Conservation (phyloP, 495 filamentous ascomycete genomes). For the Bombardia bombarda region DNA sequence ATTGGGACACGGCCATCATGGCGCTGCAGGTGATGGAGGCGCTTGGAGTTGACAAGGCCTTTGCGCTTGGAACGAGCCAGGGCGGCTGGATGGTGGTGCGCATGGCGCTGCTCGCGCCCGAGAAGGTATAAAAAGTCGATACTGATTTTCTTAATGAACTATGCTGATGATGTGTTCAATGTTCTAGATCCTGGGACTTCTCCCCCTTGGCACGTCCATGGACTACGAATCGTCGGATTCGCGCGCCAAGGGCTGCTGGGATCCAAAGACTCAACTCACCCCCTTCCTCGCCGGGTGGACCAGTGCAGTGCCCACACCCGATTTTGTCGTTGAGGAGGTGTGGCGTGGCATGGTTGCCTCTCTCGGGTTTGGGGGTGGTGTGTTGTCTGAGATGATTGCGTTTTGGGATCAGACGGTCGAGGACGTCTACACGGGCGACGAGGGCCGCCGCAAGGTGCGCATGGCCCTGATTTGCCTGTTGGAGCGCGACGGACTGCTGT, state of each 20-base stretch:
- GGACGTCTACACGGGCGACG: slow-evolving; percentile 48
- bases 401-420: slow-evolving; percentile 50
- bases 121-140: too few relatives aligned
- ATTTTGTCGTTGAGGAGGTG: slow-evolving; percentile 47
- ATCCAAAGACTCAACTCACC: slow-evolving; percentile 34
- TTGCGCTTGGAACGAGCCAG: slow-evolving; percentile 53
- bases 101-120: slow-evolving; percentile 53
- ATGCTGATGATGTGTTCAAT: too few relatives aligned
- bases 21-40: slow-evolving; percentile 38
- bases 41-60: slow-evolving; percentile 48
- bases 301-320: slow-evolving; percentile 29
- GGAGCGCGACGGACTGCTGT: slow-evolving; percentile 51
- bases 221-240: slow-evolving; percentile 51
- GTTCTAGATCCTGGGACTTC: slow-evolving; percentile 50
- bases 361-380: slow-evolving; percentile 47
- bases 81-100: slow-evolving; percentile 53
- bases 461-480: slow-evolving; percentile 51
- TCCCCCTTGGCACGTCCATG: slow-evolving; percentile 57
- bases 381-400: slow-evolving; percentile 26
- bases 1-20: slow-evolving; percentile 48
- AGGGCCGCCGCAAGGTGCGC: slow-evolving; percentile 44
- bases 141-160: too few relatives aligned
- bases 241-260: slow-evolving; percentile 49
- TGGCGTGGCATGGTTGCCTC: slow-evolving; percentile 48
- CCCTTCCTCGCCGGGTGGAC: slow-evolving; percentile 42